phyloP scores from a whole-genome alignment of 768 basidiomycete species.

The Rhodotorula babjevae region DNA sequence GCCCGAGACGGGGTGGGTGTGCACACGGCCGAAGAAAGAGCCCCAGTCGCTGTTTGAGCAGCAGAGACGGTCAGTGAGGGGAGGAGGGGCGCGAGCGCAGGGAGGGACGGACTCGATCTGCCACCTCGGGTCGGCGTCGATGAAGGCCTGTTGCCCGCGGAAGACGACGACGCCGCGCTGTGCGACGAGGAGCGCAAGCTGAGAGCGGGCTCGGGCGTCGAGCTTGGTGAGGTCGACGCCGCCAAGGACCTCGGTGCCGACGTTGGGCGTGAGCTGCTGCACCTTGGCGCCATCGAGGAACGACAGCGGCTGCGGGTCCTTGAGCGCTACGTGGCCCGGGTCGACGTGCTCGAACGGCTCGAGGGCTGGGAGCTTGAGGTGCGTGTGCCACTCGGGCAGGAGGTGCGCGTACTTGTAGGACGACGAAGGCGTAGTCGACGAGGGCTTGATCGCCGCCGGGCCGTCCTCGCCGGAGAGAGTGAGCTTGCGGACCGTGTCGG shows the following conservation, averaged over 20 bases:
- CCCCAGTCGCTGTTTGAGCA: constrained; percentile 10
- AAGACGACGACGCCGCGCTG: constrained; percentile 59
- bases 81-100: constrained; percentile 55
- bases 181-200: constrained; percentile 70
- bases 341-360: constrained; percentile 70
- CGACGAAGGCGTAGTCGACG: too few species aligned
- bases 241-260: constrained; percentile 64
- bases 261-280: constrained; percentile 63
- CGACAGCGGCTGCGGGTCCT: constrained; percentile 61
- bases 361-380: constrained; percentile 60
- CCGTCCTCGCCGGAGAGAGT: background rate
- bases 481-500: background rate
- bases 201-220: constrained; percentile 59
- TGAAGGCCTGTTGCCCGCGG: constrained; percentile 63
- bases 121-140: constrained; percentile 54
- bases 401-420: constrained; percentile 65
- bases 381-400: constrained; percentile 59
- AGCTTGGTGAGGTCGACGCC: constrained; percentile 61
- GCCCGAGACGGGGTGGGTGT: constrained; percentile 76
- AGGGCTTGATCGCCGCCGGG: too few species aligned
- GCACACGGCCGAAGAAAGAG: constrained; percentile 54
- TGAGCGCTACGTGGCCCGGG: constrained; percentile 58
- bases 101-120: constrained; percentile 44
- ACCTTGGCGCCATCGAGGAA: constrained; percentile 64
- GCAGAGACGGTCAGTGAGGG: constrained; percentile 34